A percentile compares a stretch with the other conserved stretches of the same genome.
These are phyloP conservation scores for Testicularia cyperi DNA, from an alignment of 1,284 basidiomycete species.

Conservation along the genomic window DNA sequence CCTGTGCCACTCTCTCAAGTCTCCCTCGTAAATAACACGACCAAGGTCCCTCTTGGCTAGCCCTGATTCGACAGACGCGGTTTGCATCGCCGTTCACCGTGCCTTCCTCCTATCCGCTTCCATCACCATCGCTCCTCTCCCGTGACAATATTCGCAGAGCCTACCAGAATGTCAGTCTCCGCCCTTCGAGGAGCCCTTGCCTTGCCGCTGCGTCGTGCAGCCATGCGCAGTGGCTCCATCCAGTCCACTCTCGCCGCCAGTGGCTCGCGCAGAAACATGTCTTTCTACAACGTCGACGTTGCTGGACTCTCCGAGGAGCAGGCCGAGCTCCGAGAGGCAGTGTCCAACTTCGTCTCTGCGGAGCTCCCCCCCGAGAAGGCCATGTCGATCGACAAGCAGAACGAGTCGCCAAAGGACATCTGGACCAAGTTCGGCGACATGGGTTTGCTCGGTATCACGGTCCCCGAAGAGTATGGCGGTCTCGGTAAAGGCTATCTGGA, in stretches of 20 bases:
- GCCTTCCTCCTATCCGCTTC: no score
- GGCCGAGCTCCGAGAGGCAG: conserved; percentile 42
- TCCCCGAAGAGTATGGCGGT: conserved; percentile 45
- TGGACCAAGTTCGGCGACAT: conserved; percentile 52
- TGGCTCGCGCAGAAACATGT: conserved; percentile 2
- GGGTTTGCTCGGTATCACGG: conserved; percentile 51
- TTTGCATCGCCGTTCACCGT: no score
- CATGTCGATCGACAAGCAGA: conserved; percentile 35
- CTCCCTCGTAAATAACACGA: no score
- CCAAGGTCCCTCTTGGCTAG: no score
- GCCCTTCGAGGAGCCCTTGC: conserved; percentile 4
- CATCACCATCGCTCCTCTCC: no score
- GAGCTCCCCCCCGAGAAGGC: conserved; percentile 36
- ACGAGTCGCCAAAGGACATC: conserved; percentile 40
- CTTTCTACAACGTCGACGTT: conserved; percentile 44
- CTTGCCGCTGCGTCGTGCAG: conserved; percentile 2
- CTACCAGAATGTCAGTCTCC: conserved; percentile 8
- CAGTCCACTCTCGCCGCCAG: not conserved
- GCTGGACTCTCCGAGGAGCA: conserved; percentile 39
- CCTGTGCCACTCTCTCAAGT: no score
- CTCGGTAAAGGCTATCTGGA: conserved; percentile 49
- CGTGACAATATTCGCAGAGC: no score
- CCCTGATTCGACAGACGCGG: no score
- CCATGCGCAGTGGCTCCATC: not conserved
- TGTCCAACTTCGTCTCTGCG: conserved; percentile 26